Base-by-base conservation (phyloP, 2,329 filamentous ascomycete species). In the Aureobasidium uvarum region DNA sequence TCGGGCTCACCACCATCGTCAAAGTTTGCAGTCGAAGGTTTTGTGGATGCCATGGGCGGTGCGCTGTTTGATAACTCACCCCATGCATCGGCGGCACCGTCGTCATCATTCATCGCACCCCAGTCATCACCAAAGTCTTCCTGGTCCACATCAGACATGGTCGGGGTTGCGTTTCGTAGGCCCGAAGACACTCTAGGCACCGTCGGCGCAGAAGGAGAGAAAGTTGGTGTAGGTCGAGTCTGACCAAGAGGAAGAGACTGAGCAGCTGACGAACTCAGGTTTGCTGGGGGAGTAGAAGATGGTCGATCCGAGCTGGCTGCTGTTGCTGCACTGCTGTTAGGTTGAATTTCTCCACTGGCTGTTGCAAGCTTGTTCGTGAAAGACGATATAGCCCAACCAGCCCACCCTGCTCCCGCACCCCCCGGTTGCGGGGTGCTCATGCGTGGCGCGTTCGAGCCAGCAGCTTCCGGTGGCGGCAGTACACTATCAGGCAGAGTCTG, bases 351-450 rank as follows among this genome's bases (percentile, higher is more conserved):
- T 20, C 95, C 95, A 10, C 89, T 89, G 0, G 92, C 92, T 0
- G 90, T 79, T 1, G 91, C 88, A 14, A 98, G 76, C 72, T 96
- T 97, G 77, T 98, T 98, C 1, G 95, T 98, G 74, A 99, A 99
- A 1, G 92, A 97, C 0, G 95, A 98, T 64, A 99, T 97, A 1
- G 95, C 95, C 95, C 95, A 99, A 14, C 95, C 95, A 1, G 95
- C 87, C 95, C 95, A 98, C 1, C 58, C 58, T 2, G 87, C 87
- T 25, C 84, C 76, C 16, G 72, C 67, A 1, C 67, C 67, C 46
- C 88, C 84, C 45, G 83, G 85, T 67, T 92, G 89, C 1, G 92
- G 88, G 1, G 90, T 95, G 68, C 89, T 88, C 83, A 96, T 95
- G 39, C 91, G 86, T 1, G 91, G 89, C 0, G 85, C 83, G 5